Base-by-base conservation (phyloP, 495 filamentous ascomycete species). In the Talaromyces liani region DNA sequence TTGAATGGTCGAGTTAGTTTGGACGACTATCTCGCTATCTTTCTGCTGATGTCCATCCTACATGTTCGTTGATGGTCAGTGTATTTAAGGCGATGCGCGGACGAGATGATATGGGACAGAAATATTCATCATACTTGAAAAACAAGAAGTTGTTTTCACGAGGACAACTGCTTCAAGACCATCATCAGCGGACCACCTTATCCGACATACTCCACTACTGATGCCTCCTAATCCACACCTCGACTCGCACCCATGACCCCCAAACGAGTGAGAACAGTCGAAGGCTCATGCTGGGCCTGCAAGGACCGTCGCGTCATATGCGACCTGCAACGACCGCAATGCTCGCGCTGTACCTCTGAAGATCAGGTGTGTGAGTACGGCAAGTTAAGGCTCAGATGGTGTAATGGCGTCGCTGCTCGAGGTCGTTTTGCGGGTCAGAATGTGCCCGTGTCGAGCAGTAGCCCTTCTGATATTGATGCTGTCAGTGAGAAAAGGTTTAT, bases 281-380 rank as follows among this genome's bases (percentile, higher is more conserved):
- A 74, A 53, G 74, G 74, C 20, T 75, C 74, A 7, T 77, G 73
- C 33, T 75, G 73, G 73, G 67, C 70, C 45, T 77, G 74, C 66
- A 77, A 77, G 60, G 70, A 77, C 31, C 70, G 74, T 25, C 63
- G 74, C 27, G 71, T 75, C 25, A 73, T 75, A 63, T 77, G 74
- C 63, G 74, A 77, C 47, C 65, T 77, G 39, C 68, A 65, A 16
- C 49, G 57, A 29, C 69, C 71, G 27, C 63, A 61, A 18, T 77
- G 74, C 62, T 70, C 67, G 2, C 72, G 72, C 58, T 77, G 74
- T 63, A 61, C 65, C 14, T 65, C 71, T 51, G 69, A 72, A 20
- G 72, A 73, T 8, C 65, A 70, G 18, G 65, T 65, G 7, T 77
- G 75, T 63, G 69, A 69, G 51, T 77, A 75, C 55, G 73, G 72